Evolutionary conservation across 1,284 basidiomycete species (phyloP), one percentile per base, ranked within the genome.

Genomic region (Ganoderma boninense): DNA sequence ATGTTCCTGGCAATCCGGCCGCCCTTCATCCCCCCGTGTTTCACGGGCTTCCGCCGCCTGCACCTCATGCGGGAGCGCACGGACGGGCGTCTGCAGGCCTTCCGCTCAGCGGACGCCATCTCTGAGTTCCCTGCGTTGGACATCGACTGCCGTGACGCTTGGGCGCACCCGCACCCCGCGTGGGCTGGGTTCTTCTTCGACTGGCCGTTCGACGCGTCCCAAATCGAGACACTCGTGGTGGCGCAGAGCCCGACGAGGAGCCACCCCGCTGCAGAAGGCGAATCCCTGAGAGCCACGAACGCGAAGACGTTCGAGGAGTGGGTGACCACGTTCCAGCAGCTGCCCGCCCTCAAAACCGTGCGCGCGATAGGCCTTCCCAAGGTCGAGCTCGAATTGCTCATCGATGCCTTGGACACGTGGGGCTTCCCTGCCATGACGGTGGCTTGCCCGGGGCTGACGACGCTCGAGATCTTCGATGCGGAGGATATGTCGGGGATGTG

Each of bases 151-250:
- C 38, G 7, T 10, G n/a, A 42, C 11, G 5, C 54, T 13, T 56
- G 23, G 26, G 54, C 13, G 11, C 26, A 56, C 18, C 26, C 7
- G 54, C 14, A 32, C 13, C 26, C 54, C 26, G 54, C 18, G 14
- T 56, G 54, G 54, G 54, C 29, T 18, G 26, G 54, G 14, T 56
- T 56, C 54, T 26, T 29, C 26, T 56, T 18, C 23, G 54, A 56
- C 29, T 56, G 54, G 54, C 26, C 54, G 4, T 56, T 56, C 54
- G 54, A 61, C 26, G 1, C 40, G 5, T 61, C 60, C 20, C 38
- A 43, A 10, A 61, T 61, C 40, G 40, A 61, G 44, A 71, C 66
- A 32, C 66, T 67, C 2, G 66, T 62, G 43, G 68, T 65, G 23
- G 38, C 14, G 11, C n/a, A 61, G 23, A 71, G 61, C 13, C 69